A percentile compares a stretch with the other conserved stretches of the same genome.
Evolutionary conservation across 768 basidiomycete genomes (phyloP).

Genomic region (Phallus indusiatus): DNA sequence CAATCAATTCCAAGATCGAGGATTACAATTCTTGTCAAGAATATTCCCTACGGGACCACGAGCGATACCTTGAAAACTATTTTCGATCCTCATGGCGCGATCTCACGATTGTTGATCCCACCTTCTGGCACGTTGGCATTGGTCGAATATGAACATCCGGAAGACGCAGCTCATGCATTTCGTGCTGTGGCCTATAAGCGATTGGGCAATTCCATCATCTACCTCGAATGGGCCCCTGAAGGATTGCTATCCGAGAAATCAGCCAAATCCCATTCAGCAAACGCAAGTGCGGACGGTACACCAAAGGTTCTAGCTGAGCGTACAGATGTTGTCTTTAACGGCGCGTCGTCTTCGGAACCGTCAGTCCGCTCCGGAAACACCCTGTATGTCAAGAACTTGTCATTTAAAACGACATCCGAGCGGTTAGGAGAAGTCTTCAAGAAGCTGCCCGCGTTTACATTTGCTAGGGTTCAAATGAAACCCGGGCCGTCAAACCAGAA

Average conservation of each 20-base stretch:
- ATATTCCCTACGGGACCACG: constrained; percentile 88
- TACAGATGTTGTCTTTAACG: constrained; percentile 2
- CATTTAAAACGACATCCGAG: constrained; percentile 83
- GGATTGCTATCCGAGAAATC: constrained; percentile 63
- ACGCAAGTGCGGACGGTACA: too few species aligned
- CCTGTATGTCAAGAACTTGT: constrained; percentile 88
- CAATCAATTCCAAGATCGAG: constrained; percentile 42
- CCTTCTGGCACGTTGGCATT: constrained; percentile 91
- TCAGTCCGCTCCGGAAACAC: constrained; percentile 63
- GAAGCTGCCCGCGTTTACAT: constrained; percentile 69
- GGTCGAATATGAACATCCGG: constrained; percentile 69
- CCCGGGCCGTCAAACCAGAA: constrained; percentile 65
- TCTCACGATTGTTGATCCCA: constrained; percentile 70
- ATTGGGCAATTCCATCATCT: constrained; percentile 81
- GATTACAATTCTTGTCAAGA: constrained; percentile 87
- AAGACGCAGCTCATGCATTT: constrained; percentile 69
- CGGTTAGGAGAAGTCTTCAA: constrained; percentile 61
- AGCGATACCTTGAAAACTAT: constrained; percentile 65
- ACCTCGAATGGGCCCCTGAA: constrained; percentile 85
- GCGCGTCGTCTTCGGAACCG: constrained; percentile 17
- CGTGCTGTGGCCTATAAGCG: constrained; percentile 78
- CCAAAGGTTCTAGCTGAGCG: too few species aligned
- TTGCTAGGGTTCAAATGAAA: constrained; percentile 87
- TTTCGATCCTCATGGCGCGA: constrained; percentile 65
- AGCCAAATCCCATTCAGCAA: constrained; percentile 14